Base-by-base conservation (phyloP, 1,284 basidiomycete species). In the Vanrija humicola region DNA sequence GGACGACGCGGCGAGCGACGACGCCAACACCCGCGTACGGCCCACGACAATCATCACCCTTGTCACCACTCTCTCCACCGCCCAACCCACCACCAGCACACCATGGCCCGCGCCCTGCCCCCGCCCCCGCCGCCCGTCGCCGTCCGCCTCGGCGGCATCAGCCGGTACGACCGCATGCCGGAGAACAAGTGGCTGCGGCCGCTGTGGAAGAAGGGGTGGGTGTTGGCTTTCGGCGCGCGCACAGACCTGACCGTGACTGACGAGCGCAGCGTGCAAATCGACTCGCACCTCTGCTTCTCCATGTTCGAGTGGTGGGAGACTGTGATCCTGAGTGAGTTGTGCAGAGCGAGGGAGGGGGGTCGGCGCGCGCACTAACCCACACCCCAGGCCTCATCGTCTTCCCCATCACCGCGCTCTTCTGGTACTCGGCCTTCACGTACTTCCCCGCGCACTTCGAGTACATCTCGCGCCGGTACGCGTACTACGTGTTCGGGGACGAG, bases 401-500 rank as follows among this genome's bases (percentile, higher is more conserved):
- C 52, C 59, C 69, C 46, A 61, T 72, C 52, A 68, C 67, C 38
- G 51, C 63, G 49, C 59, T 77, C n/a, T 72, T 78, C 66, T 74
- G 70, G 67, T 60, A 70, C 61, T 75, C 75, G 21, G 62, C 75
- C 38, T 64, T 71, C 58, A 72, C 64, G 54, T 77, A 76, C 64
- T 68, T 72, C 56, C 77, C 77, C 8, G 51, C 55, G 9, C 74
- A 78, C 60, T 47, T 75, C 47, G 57, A 61, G 23, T 77, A 77
- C 65, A 64, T 78, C 25, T 62, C 67, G 25, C 63, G 68, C 8
- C 68, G 77, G 38, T 73, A 72, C 61, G 64, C 72, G 29, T 78
- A 77, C 64, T 78, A 78, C 56, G 65, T 77, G 7, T 74, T 68
- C 49, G 77, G 72, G 5, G 74, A 77, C 57, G 75, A 78, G 60